These are phyloP conservation scores for Circinella minor DNA, from an alignment of 371 early-diverging fungal species.

Conservation along the genomic window DNA sequence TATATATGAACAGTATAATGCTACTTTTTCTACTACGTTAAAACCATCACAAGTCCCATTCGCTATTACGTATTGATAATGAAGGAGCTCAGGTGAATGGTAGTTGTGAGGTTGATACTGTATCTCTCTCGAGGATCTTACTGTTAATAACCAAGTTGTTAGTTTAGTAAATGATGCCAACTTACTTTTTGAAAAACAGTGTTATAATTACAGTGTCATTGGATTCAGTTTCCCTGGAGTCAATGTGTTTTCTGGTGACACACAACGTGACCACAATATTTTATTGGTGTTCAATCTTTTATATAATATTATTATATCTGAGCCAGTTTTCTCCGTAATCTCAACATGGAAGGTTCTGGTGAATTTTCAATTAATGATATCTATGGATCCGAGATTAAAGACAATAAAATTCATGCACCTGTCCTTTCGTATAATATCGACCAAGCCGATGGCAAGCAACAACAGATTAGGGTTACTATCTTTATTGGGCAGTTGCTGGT, in stretches of 20 bases:
- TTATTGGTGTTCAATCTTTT: conserved; percentile 32
- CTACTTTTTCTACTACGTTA: conserved; percentile 28
- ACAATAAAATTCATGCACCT: conserved; percentile 42
- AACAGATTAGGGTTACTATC: conserved; percentile 14
- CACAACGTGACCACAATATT: conserved; percentile 12
- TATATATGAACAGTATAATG: conserved; percentile 24
- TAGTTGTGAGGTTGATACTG: conserved; percentile 32
- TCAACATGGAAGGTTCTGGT: conserved; percentile 22
- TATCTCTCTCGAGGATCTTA: conserved; percentile 16
- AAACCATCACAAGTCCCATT: conserved; percentile 27
- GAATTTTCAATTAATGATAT: conserved; percentile 43
- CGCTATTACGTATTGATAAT: conserved; percentile 26
- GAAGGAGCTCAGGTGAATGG: conserved; percentile 44
- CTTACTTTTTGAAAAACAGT: background rate
- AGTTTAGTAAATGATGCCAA: conserved; percentile 28
- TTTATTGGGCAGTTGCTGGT: conserved; percentile 39
- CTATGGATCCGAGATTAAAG: conserved; percentile 51
- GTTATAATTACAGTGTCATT: conserved; percentile 36
- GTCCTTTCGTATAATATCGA: conserved; percentile 7
- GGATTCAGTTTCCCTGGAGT: conserved; percentile 38
- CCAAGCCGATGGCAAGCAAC: background rate
- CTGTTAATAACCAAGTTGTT: conserved; percentile 28
- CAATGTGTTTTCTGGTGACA: conserved; percentile 15
- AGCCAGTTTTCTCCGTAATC: conserved; percentile 40
- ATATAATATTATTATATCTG: conserved; percentile 26